These are phyloP conservation scores for Geotrichum fermentans DNA, from an alignment of 1,139 yeast species.

Conservation along the genomic window DNA sequence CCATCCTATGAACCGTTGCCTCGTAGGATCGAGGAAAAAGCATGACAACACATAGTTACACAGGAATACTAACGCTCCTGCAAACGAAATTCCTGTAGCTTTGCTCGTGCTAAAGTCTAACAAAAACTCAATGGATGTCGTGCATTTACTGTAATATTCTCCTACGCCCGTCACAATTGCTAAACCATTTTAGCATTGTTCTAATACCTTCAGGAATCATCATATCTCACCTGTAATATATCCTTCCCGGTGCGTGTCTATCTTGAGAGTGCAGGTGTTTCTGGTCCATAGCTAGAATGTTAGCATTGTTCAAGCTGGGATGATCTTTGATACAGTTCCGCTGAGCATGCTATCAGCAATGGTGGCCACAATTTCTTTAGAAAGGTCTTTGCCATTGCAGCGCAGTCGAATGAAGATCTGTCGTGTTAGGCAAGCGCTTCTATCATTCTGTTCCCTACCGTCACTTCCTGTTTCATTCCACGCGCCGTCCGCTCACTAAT, in stretches of 20 bases:
- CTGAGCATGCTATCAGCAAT: too few relatives aligned
- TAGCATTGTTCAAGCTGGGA: neutral
- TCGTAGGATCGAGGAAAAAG: neutral
- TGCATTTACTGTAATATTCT: too few relatives aligned
- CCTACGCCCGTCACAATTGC: too few relatives aligned
- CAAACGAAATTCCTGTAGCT: neutral
- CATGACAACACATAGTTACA: neutral
- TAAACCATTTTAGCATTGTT: neutral
- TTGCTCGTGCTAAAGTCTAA: neutral
- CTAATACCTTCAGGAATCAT: neutral
- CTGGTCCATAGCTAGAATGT: slow-evolving; percentile 1
- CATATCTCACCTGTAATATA: neutral
- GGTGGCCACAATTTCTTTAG: too few relatives aligned
- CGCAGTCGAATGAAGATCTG: too few relatives aligned
- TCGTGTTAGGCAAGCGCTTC: too few relatives aligned
- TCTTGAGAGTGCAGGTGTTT: neutral
- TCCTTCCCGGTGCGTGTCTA: neutral
- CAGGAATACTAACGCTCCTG: neutral
- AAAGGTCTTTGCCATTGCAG: too few relatives aligned
- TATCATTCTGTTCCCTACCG: too few relatives aligned
- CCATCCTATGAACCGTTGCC: neutral
- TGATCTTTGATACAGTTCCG: too few relatives aligned
- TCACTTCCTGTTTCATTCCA: too few relatives aligned
- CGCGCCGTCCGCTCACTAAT: neutral
- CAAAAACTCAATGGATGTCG: too few relatives aligned